These are phyloP conservation scores for Spatholobus suberectus DNA, from an alignment of 306 rosid genomes.

Conservation along the genomic window DNA sequence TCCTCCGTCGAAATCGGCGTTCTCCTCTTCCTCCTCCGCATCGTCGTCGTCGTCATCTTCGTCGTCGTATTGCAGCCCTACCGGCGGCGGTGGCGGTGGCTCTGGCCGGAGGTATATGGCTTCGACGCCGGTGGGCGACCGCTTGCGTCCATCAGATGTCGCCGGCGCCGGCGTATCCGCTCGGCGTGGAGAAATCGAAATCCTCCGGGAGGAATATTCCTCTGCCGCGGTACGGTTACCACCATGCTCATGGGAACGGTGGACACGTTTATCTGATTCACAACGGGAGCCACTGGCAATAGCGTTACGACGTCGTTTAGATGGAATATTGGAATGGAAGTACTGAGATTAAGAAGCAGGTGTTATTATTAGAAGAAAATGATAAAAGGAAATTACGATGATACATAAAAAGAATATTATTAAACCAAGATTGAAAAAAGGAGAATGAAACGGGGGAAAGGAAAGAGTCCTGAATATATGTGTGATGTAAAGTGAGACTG, in stretches of 20 bases:
- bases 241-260: conserved; percentile 54
- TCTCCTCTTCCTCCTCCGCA: conserved; percentile 55
- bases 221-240: conserved; percentile 58
- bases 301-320: conserved; percentile 24
- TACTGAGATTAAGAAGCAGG: conserved; percentile 8
- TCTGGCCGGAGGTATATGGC: conserved; percentile 45
- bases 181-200: conserved; percentile 47
- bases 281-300: conserved; percentile 84
- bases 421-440: background rate
- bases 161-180: conserved; percentile 42
- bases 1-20: conserved; percentile 47
- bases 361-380: background rate
- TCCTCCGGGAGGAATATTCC: conserved; percentile 51
- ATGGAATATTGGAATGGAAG: conserved; percentile 14
- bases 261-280: conserved; percentile 64
- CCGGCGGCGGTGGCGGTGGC: conserved; percentile 37
- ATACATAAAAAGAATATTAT: conserved; percentile 2
- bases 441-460: background rate
- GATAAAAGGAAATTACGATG: conserved; percentile 4
- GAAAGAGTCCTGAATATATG: background rate
- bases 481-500: conserved; percentile 59
- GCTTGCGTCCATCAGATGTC: conserved; percentile 61
- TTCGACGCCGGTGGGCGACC: conserved; percentile 34
- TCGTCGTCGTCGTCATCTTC: conserved; percentile 47
- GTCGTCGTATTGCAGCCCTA: conserved; percentile 41